Percentiles rank a stretch among this genome's conserved stretches.
Evolutionary conservation across 345 rosid species (phyloP).

Genomic region (Passiflora organensis): DNA sequence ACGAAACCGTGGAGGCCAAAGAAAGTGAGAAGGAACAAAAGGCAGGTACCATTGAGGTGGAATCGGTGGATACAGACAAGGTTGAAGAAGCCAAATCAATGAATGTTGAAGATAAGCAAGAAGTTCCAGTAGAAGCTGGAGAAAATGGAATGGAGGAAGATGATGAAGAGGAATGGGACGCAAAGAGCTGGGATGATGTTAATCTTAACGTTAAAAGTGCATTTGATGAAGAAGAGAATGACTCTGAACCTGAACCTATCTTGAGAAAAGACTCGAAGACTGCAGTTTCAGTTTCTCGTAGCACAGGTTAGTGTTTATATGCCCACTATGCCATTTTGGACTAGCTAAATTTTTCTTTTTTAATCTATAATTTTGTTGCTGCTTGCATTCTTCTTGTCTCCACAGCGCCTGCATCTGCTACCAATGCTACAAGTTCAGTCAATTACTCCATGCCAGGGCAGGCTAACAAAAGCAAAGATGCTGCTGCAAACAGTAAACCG

Average conservation of each 20-base stretch:
- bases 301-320: slow-evolving; percentile 36
- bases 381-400: slow-evolving; percentile 4
- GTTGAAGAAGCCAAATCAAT: slow-evolving; percentile 37
- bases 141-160: slow-evolving; percentile 67
- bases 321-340: slow-evolving; percentile 3
- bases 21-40: slow-evolving; percentile 37
- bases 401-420: slow-evolving; percentile 25
- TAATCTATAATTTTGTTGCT: background rate
- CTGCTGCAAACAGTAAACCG: slow-evolving; percentile 32
- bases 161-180: slow-evolving; percentile 92
- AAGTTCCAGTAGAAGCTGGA: slow-evolving; percentile 36
- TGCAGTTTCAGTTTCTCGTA: slow-evolving; percentile 26
- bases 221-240: slow-evolving; percentile 86
- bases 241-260: slow-evolving; percentile 50
- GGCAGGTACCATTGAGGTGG: slow-evolving; percentile 34
- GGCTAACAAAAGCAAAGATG: slow-evolving; percentile 30
- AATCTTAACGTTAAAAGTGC: slow-evolving; percentile 69
- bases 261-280: slow-evolving; percentile 48
- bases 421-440: slow-evolving; percentile 30
- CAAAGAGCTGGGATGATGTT: slow-evolving; percentile 92
- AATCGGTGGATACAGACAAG: slow-evolving; percentile 39
- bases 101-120: slow-evolving; percentile 41
- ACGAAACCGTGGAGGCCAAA: slow-evolving; percentile 38
- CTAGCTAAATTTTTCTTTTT: background rate
- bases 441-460: slow-evolving; percentile 24